phyloP scores from a whole-genome alignment of 768 basidiomycete species.

The Leccinum subgranulosum region DNA sequence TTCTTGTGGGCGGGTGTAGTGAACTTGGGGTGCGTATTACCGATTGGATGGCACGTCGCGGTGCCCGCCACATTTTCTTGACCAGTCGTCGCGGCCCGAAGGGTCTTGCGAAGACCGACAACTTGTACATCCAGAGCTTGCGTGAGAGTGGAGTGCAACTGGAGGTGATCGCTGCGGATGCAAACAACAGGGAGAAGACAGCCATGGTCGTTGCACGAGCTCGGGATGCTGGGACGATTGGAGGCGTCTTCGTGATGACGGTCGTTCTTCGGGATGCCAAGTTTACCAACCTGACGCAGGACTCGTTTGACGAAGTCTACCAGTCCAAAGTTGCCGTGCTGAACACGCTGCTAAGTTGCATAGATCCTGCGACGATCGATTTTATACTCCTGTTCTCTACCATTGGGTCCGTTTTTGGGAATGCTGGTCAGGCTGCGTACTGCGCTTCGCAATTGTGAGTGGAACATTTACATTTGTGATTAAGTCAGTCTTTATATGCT shows the following conservation, averaged over 20 bases:
- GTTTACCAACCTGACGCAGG: constrained; percentile 20
- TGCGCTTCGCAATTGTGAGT: constrained; percentile 15
- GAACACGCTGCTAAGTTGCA: constrained; percentile 14
- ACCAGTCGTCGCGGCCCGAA: constrained; percentile 25
- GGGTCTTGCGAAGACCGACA: constrained; percentile 20
- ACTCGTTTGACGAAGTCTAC: constrained; percentile 28
- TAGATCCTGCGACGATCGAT: constrained; percentile 22
- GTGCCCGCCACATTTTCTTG: constrained; percentile 32
- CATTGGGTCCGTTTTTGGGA: constrained; percentile 33
- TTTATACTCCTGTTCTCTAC: constrained; percentile 35
- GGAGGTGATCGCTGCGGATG: constrained; percentile 13
- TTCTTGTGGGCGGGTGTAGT: constrained; percentile 21
- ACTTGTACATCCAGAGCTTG: constrained; percentile 28
- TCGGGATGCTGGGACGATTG: too few relatives aligned
- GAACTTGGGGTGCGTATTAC: constrained; percentile 27
- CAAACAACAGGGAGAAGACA: too few relatives aligned
- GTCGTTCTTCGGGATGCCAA: too few relatives aligned
- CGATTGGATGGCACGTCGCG: constrained; percentile 33
- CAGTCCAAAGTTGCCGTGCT: constrained; percentile 22
- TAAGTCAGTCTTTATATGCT: not conserved
- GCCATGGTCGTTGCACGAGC: too few relatives aligned
- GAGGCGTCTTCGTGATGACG: too few relatives aligned
- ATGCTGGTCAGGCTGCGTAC: constrained; percentile 24
- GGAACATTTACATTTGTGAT: too few relatives aligned
- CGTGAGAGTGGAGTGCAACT: constrained; percentile 23